These are phyloP conservation scores for Russula olivacea DNA, from an alignment of 768 basidiomycete species.

Conservation along the genomic window DNA sequence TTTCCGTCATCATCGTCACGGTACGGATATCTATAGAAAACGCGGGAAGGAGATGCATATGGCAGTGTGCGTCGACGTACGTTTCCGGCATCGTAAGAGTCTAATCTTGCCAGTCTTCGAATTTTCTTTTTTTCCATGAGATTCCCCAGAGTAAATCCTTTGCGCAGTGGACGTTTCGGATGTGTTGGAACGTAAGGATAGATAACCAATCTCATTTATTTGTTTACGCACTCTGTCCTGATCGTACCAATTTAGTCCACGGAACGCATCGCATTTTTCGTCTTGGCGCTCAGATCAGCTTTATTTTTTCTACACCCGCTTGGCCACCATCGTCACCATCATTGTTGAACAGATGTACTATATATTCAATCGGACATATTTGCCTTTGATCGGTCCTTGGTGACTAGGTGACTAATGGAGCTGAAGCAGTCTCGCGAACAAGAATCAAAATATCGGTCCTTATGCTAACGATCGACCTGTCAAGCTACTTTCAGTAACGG, in stretches of 20 bases:
- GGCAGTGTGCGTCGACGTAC: not conserved
- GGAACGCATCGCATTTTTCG: not conserved
- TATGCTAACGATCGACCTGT: not conserved
- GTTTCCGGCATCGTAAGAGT: not conserved
- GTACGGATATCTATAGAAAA: conserved; percentile 1
- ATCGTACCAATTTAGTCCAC: not conserved
- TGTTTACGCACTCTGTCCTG: not conserved
- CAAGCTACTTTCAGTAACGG: conserved; percentile 7
- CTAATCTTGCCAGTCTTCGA: not conserved
- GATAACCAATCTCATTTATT: not conserved
- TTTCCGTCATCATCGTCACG: not conserved
- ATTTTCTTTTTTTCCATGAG: not conserved
- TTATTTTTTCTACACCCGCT: not conserved
- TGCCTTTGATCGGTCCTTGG: not conserved
- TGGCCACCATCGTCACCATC: not conserved
- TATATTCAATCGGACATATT: too few relatives aligned
- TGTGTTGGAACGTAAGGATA: not conserved
- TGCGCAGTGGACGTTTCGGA: not conserved
- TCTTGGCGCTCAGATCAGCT: not conserved
- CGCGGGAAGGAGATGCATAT: not conserved
- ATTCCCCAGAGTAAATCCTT: not conserved
- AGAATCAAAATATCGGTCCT: not conserved
- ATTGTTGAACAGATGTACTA: not conserved
- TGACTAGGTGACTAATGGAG: not conserved
- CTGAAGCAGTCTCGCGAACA: not conserved